Evolutionary conservation across 2,329 filamentous ascomycete species (phyloP).

Genomic region (Exophiala oligosperma): DNA sequence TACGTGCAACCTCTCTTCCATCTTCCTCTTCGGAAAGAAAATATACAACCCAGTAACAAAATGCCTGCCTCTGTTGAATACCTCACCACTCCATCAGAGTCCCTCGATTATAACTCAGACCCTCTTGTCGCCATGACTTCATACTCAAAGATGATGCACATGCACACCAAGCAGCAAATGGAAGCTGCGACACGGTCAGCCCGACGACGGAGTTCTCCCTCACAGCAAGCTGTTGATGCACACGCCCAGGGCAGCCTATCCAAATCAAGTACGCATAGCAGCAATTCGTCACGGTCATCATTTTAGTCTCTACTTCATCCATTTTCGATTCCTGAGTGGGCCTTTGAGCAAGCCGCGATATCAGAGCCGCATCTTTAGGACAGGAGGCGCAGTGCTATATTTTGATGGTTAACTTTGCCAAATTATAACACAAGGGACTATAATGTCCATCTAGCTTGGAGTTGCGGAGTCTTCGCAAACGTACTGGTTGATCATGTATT

Average conservation of each 20-base stretch:
- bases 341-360: not conserved
- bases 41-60: not conserved
- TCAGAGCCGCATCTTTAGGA: not conserved
- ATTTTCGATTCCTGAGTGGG: not conserved
- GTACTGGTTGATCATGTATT: not conserved
- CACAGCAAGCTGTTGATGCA: slow-evolving; percentile 14
- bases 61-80: slow-evolving; percentile 30
- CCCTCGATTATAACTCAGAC: slow-evolving; percentile 26
- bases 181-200: slow-evolving; percentile 55
- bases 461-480: not conserved
- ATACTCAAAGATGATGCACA: slow-evolving; percentile 63
- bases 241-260: slow-evolving; percentile 15
- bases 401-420: not conserved
- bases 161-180: slow-evolving; percentile 67
- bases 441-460: slow-evolving; percentile 1
- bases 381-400: not conserved
- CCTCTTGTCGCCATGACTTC: slow-evolving; percentile 28
- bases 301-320: slow-evolving; percentile 11
- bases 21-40: not conserved
- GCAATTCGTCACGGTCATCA: slow-evolving; percentile 24
- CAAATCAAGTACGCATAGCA: slow-evolving; percentile 21
- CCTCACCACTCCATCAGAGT: slow-evolving; percentile 17
- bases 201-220: slow-evolving; percentile 33
- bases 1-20: not conserved
- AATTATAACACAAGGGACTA: not conserved